Evolutionary conservation across 2,329 filamentous ascomycete species (phyloP).

Genomic region (Pseudogymnoascus sp.): DNA sequence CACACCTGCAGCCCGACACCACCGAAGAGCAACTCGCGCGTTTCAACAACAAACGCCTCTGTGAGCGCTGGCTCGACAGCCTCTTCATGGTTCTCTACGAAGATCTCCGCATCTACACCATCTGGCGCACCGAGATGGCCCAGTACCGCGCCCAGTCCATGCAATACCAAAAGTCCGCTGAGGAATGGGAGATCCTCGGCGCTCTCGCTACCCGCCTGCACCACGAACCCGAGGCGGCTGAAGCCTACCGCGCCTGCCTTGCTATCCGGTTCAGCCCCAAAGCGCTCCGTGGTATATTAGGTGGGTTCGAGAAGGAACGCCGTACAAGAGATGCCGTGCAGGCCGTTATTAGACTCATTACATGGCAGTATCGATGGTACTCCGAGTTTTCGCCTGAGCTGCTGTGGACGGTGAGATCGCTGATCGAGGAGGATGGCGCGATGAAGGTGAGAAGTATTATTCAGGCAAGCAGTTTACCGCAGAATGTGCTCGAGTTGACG

Average conservation of each 20-base stretch:
- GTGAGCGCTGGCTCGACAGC: constrained; percentile 96
- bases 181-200: constrained; percentile 97
- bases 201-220: constrained; percentile 88
- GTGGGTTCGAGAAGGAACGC: constrained; percentile 67
- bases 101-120: constrained; percentile 95
- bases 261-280: constrained; percentile 87
- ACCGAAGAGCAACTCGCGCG: constrained; percentile 73
- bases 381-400: constrained; percentile 95
- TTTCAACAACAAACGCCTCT: constrained; percentile 94
- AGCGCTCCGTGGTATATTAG: constrained; percentile 77
- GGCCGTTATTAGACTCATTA: constrained; percentile 82
- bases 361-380: constrained; percentile 99
- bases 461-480: constrained; percentile 87
- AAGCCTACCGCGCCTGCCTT: constrained; percentile 86
- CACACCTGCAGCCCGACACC: constrained; percentile 45
- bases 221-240: constrained; percentile 82
- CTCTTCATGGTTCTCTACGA: constrained; percentile 99
- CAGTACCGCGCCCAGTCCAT: constrained; percentile 90
- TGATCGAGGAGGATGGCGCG: constrained; percentile 96
- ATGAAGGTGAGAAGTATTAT: constrained; percentile 97
- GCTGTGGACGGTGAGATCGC: constrained; percentile 75
- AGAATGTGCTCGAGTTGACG: constrained; percentile 86
- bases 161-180: constrained; percentile 91
- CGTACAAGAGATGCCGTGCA: constrained; percentile 76
- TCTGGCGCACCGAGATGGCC: constrained; percentile 97